A percentile compares a stretch with the other conserved stretches of the same genome.
These are phyloP conservation scores for Trametes polyzona DNA, from an alignment of 1,284 basidiomycete species.

Conservation along the genomic window DNA sequence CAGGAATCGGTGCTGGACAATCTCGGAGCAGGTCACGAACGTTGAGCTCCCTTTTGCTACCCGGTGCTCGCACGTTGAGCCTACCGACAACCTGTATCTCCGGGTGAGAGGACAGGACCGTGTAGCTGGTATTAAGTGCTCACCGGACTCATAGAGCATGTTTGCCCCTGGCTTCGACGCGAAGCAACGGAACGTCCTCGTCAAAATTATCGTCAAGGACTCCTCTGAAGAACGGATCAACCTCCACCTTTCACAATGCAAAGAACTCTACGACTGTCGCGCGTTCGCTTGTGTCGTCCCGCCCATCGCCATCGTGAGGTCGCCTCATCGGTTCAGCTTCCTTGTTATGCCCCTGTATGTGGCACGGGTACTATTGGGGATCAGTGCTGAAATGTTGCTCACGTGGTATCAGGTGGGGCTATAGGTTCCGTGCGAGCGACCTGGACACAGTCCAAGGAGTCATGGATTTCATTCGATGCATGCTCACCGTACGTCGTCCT, in stretches of 20 bases:
- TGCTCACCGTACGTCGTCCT: not conserved
- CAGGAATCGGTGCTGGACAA: no score
- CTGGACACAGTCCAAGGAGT: not conserved
- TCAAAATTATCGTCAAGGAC: conserved; percentile 2
- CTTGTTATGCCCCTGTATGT: conserved; percentile 8
- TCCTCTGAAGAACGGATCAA: not conserved
- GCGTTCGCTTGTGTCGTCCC: not conserved
- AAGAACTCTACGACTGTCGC: not conserved
- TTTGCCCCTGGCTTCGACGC: conserved; percentile 1
- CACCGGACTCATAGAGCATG: not conserved
- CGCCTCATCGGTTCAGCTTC: conserved; percentile 5
- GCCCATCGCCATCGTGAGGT: conserved; percentile 3
- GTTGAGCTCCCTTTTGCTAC: no score
- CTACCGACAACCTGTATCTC: no score
- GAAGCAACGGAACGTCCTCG: not conserved
- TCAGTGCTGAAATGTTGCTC: not conserved
- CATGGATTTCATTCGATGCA: not conserved
- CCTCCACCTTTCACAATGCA: not conserved
- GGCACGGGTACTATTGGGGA: not conserved
- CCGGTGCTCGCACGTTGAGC: no score
- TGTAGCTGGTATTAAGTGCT: no score
- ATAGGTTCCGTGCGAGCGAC: not conserved
- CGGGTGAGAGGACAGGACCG: no score
- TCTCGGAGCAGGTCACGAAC: no score
- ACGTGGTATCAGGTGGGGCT: not conserved